phyloP scores from a whole-genome alignment of 441 rosid genomes.

The Raphanus hybrid region DNA sequence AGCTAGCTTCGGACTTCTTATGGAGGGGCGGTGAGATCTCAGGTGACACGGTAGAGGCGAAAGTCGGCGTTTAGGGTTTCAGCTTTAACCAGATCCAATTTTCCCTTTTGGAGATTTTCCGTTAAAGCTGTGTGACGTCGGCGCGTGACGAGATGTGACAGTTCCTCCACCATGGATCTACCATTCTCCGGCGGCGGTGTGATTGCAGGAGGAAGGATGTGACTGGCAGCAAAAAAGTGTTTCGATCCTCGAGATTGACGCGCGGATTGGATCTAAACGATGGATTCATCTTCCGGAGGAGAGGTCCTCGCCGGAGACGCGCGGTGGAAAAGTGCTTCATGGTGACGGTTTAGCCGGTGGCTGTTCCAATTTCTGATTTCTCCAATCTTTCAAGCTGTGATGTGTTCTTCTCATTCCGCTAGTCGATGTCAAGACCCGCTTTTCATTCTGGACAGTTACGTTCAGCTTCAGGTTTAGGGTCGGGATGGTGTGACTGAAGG shows the following conservation, averaged over 20 bases:
- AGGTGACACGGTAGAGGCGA: not conserved
- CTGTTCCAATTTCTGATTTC: not conserved
- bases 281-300: not conserved
- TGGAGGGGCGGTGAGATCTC: not conserved
- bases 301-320: not conserved
- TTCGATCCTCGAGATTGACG: not conserved
- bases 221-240: not conserved
- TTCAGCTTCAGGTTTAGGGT: not conserved
- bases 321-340: not conserved
- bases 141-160: not conserved
- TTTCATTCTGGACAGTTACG: not conserved
- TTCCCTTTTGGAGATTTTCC: not conserved
- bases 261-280: not conserved
- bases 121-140: not conserved
- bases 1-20: not conserved
- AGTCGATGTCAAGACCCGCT: not conserved
- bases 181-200: not conserved
- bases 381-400: not conserved
- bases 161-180: not conserved
- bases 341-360: not conserved
- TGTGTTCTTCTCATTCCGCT: not conserved
- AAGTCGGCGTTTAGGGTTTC: not conserved
- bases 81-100: not conserved
- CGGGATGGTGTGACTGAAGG: not conserved
- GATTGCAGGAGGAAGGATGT: not conserved